These are phyloP conservation scores for Hypoxylon sp. DNA, from an alignment of 2,329 filamentous ascomycete species.

Conservation along the genomic window DNA sequence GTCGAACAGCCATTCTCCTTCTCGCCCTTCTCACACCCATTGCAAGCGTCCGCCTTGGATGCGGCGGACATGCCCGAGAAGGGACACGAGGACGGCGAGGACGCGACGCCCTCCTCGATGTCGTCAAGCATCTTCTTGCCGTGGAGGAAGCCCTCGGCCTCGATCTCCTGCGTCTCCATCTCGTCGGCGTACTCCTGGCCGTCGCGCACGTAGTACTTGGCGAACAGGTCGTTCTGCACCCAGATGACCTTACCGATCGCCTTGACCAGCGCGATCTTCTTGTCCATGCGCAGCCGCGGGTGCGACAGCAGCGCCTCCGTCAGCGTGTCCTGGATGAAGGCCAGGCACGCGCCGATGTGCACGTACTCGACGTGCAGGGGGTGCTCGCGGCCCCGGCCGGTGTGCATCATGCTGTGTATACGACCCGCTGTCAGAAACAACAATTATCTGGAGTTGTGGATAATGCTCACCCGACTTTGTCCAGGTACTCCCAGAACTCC, in stretches of 20 bases:
- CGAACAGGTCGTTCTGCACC: slow-evolving; percentile 88
- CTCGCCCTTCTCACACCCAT: slow-evolving; percentile 22
- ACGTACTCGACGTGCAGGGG: slow-evolving; percentile 82
- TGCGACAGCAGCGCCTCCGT: slow-evolving; percentile 78
- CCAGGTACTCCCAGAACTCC: slow-evolving; percentile 84
- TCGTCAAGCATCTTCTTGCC: slow-evolving; percentile 65
- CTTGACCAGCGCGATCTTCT: slow-evolving; percentile 77
- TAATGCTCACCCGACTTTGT: slow-evolving; percentile 75
- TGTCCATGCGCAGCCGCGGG: slow-evolving; percentile 69
- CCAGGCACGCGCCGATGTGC: slow-evolving; percentile 75
- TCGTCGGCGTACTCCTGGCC: slow-evolving; percentile 65
- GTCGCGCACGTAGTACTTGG: slow-evolving; percentile 78
- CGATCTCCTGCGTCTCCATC: slow-evolving; percentile 58
- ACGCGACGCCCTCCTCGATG: slow-evolving; percentile 49
- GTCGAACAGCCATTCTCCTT: slow-evolving; percentile 25
- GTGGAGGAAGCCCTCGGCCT: slow-evolving; percentile 70
- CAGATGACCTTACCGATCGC: slow-evolving; percentile 83
- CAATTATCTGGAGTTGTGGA: no score
- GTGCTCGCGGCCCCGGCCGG: slow-evolving; percentile 74
- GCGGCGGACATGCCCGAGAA: slow-evolving; percentile 35
- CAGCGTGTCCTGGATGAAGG: slow-evolving; percentile 79
- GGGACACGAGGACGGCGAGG: slow-evolving; percentile 29
- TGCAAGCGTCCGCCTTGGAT: slow-evolving; percentile 24
- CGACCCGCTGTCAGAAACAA: neutral
- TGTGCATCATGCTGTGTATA: slow-evolving; percentile 75